These are phyloP conservation scores for Aspergillus texensis DNA, from an alignment of 2,329 filamentous ascomycete genomes.

Conservation along the genomic window DNA sequence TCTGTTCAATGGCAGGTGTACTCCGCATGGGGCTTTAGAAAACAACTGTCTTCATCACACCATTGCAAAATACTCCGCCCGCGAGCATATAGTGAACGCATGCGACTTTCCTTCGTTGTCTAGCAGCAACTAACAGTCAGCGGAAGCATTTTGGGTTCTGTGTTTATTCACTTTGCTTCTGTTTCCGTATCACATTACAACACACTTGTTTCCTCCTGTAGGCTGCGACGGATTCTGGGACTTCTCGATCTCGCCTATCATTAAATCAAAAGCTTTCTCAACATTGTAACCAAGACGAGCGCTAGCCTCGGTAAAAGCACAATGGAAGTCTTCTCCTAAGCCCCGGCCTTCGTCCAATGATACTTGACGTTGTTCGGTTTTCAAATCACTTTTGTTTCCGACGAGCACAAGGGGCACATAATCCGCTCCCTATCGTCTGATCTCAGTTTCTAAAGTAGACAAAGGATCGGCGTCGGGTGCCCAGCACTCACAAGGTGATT, in stretches of 20 bases:
- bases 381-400: slow-evolving; percentile 94
- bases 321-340: slow-evolving; percentile 82
- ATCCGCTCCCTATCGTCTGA: slow-evolving; percentile 73
- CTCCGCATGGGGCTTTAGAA: background rate
- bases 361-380: slow-evolving; percentile 91
- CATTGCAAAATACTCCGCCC: background rate
- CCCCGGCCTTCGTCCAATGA: slow-evolving; percentile 81
- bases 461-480: background rate
- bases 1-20: background rate
- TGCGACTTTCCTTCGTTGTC: background rate
- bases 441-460: background rate
- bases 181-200: slow-evolving; percentile 69
- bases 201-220: slow-evolving; percentile 77
- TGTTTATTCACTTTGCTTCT: background rate
- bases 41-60: background rate
- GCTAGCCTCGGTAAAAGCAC: slow-evolving; percentile 92
- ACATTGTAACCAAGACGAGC: slow-evolving; percentile 96
- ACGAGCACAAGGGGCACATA: slow-evolving; percentile 92
- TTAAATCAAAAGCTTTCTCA: slow-evolving; percentile 84
- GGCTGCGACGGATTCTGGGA: slow-evolving; percentile 87
- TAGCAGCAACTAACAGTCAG: background rate
- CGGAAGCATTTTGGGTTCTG: background rate
- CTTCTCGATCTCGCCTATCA: slow-evolving; percentile 95
- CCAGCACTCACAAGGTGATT: slow-evolving; percentile 76
- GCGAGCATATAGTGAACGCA: background rate